Evolutionary conservation across 225 moss, liverwort and hornwort species (phyloP), one percentile per base, ranked within the genome.

Genomic region (Physcomitrellopsis africana): DNA sequence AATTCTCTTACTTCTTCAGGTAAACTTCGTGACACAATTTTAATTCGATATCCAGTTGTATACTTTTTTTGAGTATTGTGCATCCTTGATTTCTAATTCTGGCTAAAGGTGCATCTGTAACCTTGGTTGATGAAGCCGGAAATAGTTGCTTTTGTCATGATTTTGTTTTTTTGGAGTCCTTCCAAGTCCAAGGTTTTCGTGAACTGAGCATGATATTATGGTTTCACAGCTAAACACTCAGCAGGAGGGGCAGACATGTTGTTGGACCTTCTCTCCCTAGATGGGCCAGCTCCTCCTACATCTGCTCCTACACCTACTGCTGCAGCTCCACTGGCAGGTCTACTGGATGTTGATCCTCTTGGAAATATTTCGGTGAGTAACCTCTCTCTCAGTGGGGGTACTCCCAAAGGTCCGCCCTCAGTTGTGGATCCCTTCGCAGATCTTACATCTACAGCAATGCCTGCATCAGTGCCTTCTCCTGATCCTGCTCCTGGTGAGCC

Each of bases 231-330:
- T 47, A 76, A 81, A 51, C 76, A 72, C 60, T 84, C 79, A 48
- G 76, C 86, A 73, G 86, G 86, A 74, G 87, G 85, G 57, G 86
- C 85, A 24, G 83, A 48, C 60, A 78, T 89, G 86, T 74, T 85
- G 60, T 64, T 85, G 79, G 85, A 83, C 63, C 85, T 89, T 27
- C 59, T 83, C 74, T 89, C 85, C n/a, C 69, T 85, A 64, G 84
- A 81, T 74, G 84, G 74, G 58, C 72, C 87, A 29, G 63, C 72
- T 73, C 81, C 82, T 37, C 68, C 81, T 51, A 46, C 81, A 72
- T 42, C 53, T 57, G 69, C 71, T 67, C 71, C 76, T 45, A 42
- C 75, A 44, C 74, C 80, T 64, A 32, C 77, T 53, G 51, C 83
- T 9, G 45, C 73, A 58, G 57, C 72, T 49, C 55, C 84, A 63